Percentiles rank a stretch among this genome's conserved stretches.
phyloP scores from a whole-genome alignment of 768 basidiomycete species.

The Lactarius hatsudake region DNA sequence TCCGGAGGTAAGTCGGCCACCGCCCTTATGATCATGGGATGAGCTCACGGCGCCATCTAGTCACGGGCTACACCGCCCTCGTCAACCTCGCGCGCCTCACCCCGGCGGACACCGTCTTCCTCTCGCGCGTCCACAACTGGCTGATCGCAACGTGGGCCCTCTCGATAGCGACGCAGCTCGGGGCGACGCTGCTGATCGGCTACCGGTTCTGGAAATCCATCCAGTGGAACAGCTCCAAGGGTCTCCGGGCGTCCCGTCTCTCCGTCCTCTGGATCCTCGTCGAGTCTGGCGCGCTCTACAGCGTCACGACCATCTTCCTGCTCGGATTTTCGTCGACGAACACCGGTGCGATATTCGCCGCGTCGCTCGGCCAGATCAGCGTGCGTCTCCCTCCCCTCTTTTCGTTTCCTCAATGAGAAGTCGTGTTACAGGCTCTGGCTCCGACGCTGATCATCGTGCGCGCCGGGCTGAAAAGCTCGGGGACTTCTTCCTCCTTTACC shows the following conservation, averaged over 20 bases:
- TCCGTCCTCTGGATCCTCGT: constrained; percentile 21
- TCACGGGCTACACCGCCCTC: constrained; percentile 14
- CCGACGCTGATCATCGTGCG: constrained; percentile 20
- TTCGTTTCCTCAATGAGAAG: neutral
- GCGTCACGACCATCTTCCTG: constrained; percentile 5
- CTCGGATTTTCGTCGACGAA: constrained; percentile 18
- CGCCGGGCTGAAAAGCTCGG: neutral
- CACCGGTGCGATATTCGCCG: constrained; percentile 3
- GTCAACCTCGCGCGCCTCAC: neutral
- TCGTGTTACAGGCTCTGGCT: constrained; percentile 3
- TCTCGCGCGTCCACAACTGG: constrained; percentile 4
- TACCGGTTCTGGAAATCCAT: constrained; percentile 14
- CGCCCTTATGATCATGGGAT: too few species aligned
- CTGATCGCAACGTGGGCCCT: constrained; percentile 15
- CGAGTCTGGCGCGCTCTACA: constrained; percentile 23
- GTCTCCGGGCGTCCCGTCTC: constrained; percentile 1
- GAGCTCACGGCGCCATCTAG: neutral
- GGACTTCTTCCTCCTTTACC: neutral
- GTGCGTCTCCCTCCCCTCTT: neutral
- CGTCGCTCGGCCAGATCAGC: constrained; percentile 19
- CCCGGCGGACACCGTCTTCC: neutral
- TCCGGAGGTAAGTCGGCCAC: neutral
- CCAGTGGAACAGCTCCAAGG: neutral
- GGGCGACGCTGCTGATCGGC: constrained; percentile 18
- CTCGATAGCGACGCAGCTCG: constrained; percentile 22